Evolutionary conservation across 2,329 filamentous ascomycete genomes (phyloP), one percentile per base, ranked within the genome.

Genomic region (Fusarium sp.): DNA sequence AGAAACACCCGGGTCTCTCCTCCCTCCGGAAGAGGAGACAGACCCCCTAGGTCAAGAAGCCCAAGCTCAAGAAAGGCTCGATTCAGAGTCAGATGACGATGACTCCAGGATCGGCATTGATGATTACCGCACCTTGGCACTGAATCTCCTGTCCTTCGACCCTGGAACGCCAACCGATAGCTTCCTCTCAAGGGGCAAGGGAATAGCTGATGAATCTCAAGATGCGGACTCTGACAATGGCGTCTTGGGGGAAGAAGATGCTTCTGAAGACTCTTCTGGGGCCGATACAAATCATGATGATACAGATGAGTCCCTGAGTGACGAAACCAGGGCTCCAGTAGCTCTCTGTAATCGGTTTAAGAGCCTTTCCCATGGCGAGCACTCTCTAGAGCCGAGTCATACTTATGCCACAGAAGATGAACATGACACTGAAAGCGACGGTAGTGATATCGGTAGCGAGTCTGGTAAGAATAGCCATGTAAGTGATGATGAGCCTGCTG

Each of bases 11-110:
- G 15, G 14, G 36, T 35, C 20, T 14, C 18, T 62, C n/a, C 23
- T 45, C n/a, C 40, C 41, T 35, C 20, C 20, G 46, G 56, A 56
- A 23, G 31, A 55, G 47, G 20, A 35, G 20, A 14, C 36, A 11
- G 46, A 29, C 36, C 25, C 25, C 6, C 39, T 13, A 48, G 41
- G 54, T 21, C 43, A 40, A 35, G 35, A 45, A 37, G 55, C 23
- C 45, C 21, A 43, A 42, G 20, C 59, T 43, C 43, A 45, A 18
- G 20, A 29, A 29, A n/a, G 11, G n/a, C 20, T 39, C 17, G 15
- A 25, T 21, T 18, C 18, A 23, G 23, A 31, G 35, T 23, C 33
- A 37, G 31, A 35, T 49, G 48, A 51, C 23, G 52, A 40, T 33
- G 37, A 25, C 20, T 33, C 31, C 40, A 37, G 21, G 40, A 37